Base-by-base conservation (phyloP, 345 rosid genomes). In the Geranium rotundifolium region DNA sequence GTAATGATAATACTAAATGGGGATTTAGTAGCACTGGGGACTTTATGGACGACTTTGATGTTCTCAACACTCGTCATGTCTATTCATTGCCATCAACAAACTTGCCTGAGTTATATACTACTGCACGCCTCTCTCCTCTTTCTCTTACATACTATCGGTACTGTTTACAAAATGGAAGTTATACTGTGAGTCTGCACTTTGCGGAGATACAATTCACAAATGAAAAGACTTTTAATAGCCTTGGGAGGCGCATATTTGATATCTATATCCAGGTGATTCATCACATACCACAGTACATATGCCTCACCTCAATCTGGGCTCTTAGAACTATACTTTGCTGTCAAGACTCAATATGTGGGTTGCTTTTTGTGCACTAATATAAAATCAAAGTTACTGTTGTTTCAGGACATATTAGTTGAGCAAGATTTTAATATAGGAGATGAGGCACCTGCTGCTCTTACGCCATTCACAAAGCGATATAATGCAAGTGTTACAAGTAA, bases 21-120 rank as follows among this genome's bases (percentile, higher is more conserved):
- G 85, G 77, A 69, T 71, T 78, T 7, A 81, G 85, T 63, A 81
- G 75, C 74, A 81, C 81, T 0, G 89, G 89, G 14, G 71, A 60
- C 75, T 84, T 77, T 79, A 63, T 77, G 89, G 89, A 73, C 23
- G 76, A 72, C 23, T 0, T 31, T 0, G 73, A 60, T 34, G 54
- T 59, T 19, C 63, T 59, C 9, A 63, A 69, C 62, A 23, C 63
- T 17, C 63, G 57, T 1, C 66, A 57, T 23, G 13, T 57, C 20
- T 67, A 60, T 57, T 19, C 52, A 59, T 70, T 59, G 52, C 63
- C 19, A 56, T 60, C 76, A 34, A 63, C 46, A 30, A 64, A 59
- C 55, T 64, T 66, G 37, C 57, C 75, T 1, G 58, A 29, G 14
- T 63, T 81, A 17, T 75, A 84, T 63, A 66, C 80, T 8, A 75